A percentile compares a stretch with the other conserved stretches of the same genome.
Evolutionary conservation across 1,284 basidiomycete genomes (phyloP).

Genomic region (Cystobasidium slooffiae): DNA sequence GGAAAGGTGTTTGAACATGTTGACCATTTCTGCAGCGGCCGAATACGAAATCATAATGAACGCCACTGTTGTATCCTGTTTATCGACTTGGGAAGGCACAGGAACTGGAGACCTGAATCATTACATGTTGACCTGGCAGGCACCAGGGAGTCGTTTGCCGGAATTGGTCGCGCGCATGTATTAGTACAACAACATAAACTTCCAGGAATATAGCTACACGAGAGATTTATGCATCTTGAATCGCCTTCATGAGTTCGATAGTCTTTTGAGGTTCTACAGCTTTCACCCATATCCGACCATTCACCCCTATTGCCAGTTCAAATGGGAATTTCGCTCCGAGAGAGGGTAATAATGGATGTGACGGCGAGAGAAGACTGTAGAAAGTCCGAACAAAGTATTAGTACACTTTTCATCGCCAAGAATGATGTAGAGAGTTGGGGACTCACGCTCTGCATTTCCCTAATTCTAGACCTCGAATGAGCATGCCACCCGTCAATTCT

Average conservation of each 20-base stretch:
- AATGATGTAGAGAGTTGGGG: neutral
- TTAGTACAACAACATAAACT: constrained; percentile 27
- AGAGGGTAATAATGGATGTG: constrained; percentile 72
- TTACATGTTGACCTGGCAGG: neutral
- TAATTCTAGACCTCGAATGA: constrained; percentile 63
- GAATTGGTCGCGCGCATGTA: neutral
- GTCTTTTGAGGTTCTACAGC: constrained; percentile 70
- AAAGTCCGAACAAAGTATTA: neutral
- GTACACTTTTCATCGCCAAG: neutral
- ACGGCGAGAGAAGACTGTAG: constrained; percentile 70
- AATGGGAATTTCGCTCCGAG: constrained; percentile 74
- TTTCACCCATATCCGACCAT: constrained; percentile 79
- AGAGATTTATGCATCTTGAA: constrained; percentile 34
- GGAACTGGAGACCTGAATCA: neutral
- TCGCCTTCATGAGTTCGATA: constrained; percentile 62
- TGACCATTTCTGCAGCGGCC: no score
- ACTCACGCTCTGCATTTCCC: constrained; percentile 76
- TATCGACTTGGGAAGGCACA: neutral
- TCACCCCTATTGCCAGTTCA: constrained; percentile 76
- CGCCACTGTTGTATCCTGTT: no score
- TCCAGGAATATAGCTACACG: neutral
- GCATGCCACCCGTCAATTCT: constrained; percentile 76
- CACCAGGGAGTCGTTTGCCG: neutral
- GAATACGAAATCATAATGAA: no score
- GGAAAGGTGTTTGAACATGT: no score